Evolutionary conservation across 2,329 filamentous ascomycete genomes (phyloP), one percentile per base, ranked within the genome.

Genomic region (Camillea tinctor): DNA sequence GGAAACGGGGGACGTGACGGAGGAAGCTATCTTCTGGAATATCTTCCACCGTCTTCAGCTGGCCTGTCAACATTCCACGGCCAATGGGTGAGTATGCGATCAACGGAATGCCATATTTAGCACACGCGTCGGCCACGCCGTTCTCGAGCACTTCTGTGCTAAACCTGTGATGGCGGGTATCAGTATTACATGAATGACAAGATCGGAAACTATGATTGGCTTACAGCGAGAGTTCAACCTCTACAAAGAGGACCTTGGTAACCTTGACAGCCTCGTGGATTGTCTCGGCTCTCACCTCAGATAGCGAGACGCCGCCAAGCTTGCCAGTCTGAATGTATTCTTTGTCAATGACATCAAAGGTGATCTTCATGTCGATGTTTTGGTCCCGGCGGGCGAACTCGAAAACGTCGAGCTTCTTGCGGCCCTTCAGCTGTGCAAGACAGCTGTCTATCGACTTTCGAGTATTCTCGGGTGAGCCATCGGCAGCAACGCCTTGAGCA

Each of bases 71-170:
- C 75, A 88, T 81, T 0, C 84, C 84, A 1, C 69, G 64, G 5
- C 89, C 87, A 0, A 93, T 78, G 1, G 91, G 90, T 51, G 88
- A 88, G 75, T 92, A 93, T 0, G 88, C 89, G 40, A 92, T 75
- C 53, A 93, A 76, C 0, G 89, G 87, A 61, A 94, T 92, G 52
- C 80, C 77, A 52, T 89, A 74, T 70, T 93, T 81, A 0, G 78
- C 80, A 68, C 86, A 89, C 0, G 84, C 80, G 58, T 62, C 69
- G 7, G 69, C 70, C n/a, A 74, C 67, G 17, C 72, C 71, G 55
- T 74, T 70, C 11, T 68, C 53, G 21, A 73, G 59, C 23, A 69
- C 54, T 1, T 74, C 68, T 15, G 66, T 66, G 17, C 60, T 54
- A 59, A 71, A 69, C 8, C 69, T 70, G n/a, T n/a, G 23, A 26